Evolutionary conservation across 2,329 filamentous ascomycete genomes (phyloP), one percentile per base, ranked within the genome.

Genomic region (Botrytis sinoallii): DNA sequence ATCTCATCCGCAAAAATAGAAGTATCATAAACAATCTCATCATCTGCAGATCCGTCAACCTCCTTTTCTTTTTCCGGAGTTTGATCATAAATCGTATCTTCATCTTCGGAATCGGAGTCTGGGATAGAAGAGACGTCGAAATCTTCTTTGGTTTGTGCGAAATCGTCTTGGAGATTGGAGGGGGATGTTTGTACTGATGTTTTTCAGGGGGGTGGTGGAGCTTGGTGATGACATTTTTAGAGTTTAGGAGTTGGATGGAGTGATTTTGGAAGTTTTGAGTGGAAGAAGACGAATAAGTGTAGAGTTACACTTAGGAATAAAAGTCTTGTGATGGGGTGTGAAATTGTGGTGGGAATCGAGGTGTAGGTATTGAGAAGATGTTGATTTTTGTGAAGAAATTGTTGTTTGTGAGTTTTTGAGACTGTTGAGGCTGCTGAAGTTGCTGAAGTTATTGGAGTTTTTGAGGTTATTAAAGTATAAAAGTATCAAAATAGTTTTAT

Each of bases 141-240:
- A 10, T 22, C 29, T 25, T 35, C 29, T 18, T 48, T 66, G 0
- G 44, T 48, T 35, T 66, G 64, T 9, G 64, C 42, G 29, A 66
- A 66, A 16, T 35, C 6, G 18, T 29, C 9, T 16, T n/a, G 7
- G 1, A 8, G 4, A 14, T 18, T 14, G 29, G 8, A 6, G 46
- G 1, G n/a, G 0, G 12, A 3, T 66, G 20, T 14, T 14, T 35
- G 12, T 7, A 29, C 16, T 25, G 7, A 4, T 1, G 12, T 48
- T n/a, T 1, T 66, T 25, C 25, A 10, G 20, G 10, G 8, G 12
- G 1, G 0, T 8, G 20, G 1, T 8, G 6, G 20, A 16, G 20
- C 9, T 16, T 25, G 12, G 0, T 22, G 32, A n/a, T n/a, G 64
- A 48, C 64, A 66, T 66, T 10, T 0, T 66, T 1, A 4, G 22